phyloP scores from a whole-genome alignment of 1,139 yeast genomes.

The Yamadazyma taylorii region DNA sequence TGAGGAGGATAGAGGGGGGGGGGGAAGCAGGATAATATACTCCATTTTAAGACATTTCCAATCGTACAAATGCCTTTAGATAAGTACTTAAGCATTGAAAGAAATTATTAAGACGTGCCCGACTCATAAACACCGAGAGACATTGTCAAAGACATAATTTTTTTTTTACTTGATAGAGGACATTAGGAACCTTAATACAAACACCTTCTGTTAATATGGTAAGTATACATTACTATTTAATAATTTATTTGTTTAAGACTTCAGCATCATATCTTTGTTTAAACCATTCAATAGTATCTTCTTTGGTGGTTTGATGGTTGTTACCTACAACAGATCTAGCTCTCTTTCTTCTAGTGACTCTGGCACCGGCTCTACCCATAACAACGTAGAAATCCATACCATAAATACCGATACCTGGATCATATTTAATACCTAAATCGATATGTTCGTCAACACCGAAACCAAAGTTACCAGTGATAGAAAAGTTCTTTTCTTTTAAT shows the following conservation, averaged over 20 bases:
- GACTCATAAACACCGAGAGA: not conserved
- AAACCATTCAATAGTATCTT: conserved; percentile 98
- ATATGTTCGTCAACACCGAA: conserved; percentile 99
- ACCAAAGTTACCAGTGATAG: conserved; percentile 99
- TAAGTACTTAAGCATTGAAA: too few relatives aligned
- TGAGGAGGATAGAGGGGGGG: too few relatives aligned
- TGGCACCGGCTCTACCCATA: conserved; percentile 99
- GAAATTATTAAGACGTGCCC: too few relatives aligned
- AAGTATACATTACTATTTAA: conserved; percentile 1
- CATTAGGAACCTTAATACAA: not conserved
- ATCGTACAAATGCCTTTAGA: too few relatives aligned
- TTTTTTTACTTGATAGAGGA: not conserved
- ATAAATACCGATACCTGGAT: conserved; percentile 99
- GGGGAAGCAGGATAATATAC: too few relatives aligned
- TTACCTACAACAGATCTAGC: conserved; percentile 86
- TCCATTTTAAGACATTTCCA: too few relatives aligned
- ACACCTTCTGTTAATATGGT: not conserved
- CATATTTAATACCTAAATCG: conserved; percentile 99
- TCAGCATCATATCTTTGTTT: conserved; percentile 99
- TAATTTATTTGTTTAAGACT: conserved; percentile 75
- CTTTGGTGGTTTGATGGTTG: conserved; percentile 88
- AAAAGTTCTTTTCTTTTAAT: conserved; percentile 90
- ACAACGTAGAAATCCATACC: conserved; percentile 99
- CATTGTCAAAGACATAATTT: not conserved
- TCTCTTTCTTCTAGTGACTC: conserved; percentile 99